Evolutionary conservation across 2,329 filamentous ascomycete species (phyloP).

Genomic region (Coleophoma eucalyptorum): DNA sequence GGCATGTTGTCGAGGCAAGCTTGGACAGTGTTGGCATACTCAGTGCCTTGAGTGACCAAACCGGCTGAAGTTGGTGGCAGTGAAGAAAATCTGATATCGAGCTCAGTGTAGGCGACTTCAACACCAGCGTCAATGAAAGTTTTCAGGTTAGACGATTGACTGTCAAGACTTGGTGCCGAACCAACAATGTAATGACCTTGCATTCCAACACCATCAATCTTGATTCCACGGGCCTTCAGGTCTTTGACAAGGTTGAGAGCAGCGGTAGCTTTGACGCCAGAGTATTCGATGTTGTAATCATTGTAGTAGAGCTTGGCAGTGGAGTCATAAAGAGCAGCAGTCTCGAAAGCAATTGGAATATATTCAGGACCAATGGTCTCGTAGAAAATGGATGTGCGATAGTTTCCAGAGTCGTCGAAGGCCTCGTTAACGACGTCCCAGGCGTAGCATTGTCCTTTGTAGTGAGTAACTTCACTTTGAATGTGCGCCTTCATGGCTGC

Average conservation of each 20-base stretch:
- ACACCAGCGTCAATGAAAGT: slow-evolving; percentile 48
- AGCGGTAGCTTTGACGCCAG: slow-evolving; percentile 41
- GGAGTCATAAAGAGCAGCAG: slow-evolving; percentile 19
- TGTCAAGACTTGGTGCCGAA: slow-evolving; percentile 40
- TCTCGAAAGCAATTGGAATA: slow-evolving; percentile 32
- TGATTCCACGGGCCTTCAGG: slow-evolving; percentile 43
- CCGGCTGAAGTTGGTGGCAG: slow-evolving; percentile 40
- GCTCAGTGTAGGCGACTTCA: slow-evolving; percentile 59
- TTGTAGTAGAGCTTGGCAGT: slow-evolving; percentile 34
- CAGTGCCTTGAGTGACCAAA: slow-evolving; percentile 40
- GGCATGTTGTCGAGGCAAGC: slow-evolving; percentile 16
- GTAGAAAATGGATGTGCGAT: slow-evolving; percentile 50
- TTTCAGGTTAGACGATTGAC: slow-evolving; percentile 40
- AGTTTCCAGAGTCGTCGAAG: slow-evolving; percentile 53
- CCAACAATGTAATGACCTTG: slow-evolving; percentile 60
- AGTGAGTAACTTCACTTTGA: slow-evolving; percentile 52
- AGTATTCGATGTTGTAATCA: slow-evolving; percentile 60
- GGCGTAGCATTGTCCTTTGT: slow-evolving; percentile 55
- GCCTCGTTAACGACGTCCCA: slow-evolving; percentile 69
- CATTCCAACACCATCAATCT: slow-evolving; percentile 60
- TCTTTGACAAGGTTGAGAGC: slow-evolving; percentile 39
- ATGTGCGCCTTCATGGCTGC: slow-evolving; percentile 58
- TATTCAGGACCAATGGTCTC: slow-evolving; percentile 48
- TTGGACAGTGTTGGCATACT: slow-evolving; percentile 34
- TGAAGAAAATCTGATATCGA: slow-evolving; percentile 49